phyloP scores from a whole-genome alignment of 768 basidiomycete species.

The Kwoniella shandongensis region DNA sequence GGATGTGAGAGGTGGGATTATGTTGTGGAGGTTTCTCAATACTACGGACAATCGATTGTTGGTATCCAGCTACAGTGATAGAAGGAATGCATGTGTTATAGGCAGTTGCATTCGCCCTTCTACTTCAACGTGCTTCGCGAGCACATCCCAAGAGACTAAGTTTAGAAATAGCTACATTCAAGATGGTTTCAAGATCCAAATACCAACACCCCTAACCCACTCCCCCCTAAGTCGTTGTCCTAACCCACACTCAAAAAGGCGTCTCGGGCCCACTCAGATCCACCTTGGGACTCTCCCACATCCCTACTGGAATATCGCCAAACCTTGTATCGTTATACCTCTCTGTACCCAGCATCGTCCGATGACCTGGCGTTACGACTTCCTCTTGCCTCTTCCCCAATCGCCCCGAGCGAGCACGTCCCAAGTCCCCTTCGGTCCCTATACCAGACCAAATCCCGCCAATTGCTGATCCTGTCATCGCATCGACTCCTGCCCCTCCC shows the following conservation, averaged over 20 bases:
- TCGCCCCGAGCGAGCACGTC: neutral
- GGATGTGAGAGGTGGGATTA: too few relatives aligned
- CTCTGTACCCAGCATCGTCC: constrained; percentile 45
- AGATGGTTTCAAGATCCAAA: too few relatives aligned
- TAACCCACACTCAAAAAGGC: neutral
- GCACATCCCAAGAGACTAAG: too few relatives aligned
- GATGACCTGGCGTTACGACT: constrained; percentile 34
- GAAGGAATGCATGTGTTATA: too few relatives aligned
- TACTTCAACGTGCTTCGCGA: too few relatives aligned
- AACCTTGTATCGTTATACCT: constrained; percentile 44
- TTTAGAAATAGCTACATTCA: too few relatives aligned
- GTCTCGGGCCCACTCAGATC: constrained; percentile 1
- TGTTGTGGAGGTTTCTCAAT: too few relatives aligned
- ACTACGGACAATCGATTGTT: too few relatives aligned
- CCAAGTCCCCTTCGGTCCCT: neutral
- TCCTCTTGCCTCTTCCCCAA: neutral
- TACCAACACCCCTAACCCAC: too few relatives aligned
- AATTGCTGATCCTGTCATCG: neutral
- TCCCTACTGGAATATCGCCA: constrained; percentile 36
- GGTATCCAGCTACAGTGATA: too few relatives aligned
- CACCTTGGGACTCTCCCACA: constrained; percentile 17
- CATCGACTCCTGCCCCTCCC: neutral
- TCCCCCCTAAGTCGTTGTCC: neutral
- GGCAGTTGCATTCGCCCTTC: too few relatives aligned
- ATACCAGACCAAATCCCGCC: neutral